These are phyloP conservation scores for Vitis hybrid DNA, from an alignment of 177 flowering plant genomes.

Conservation along the genomic window DNA sequence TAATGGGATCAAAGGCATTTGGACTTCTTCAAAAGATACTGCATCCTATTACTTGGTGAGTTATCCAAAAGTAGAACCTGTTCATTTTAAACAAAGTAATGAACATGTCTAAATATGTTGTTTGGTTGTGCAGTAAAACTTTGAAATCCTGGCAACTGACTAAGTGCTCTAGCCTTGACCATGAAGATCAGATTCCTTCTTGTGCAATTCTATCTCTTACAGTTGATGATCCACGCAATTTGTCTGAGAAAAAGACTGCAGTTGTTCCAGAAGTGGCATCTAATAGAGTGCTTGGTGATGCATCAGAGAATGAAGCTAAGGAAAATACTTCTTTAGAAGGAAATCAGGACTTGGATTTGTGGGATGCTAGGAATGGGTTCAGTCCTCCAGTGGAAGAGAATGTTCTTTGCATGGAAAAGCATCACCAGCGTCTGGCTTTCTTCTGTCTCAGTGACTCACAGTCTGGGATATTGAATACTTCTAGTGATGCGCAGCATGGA, in stretches of 20 bases:
- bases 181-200: conserved; percentile 45
- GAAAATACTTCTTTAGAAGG: too few relatives aligned
- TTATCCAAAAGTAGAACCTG: not conserved
- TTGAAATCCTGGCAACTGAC: conserved; percentile 4
- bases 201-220: conserved; percentile 52
- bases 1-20: conserved; percentile 65
- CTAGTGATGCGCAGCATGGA: conserved; percentile 30
- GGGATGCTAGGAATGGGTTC: conserved; percentile 45
- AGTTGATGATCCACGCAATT: conserved; percentile 72
- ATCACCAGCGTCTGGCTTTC: conserved; percentile 36
- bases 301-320: too few relatives aligned
- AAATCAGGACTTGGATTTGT: conserved; percentile 35
- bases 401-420: conserved; percentile 22
- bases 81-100: not conserved
- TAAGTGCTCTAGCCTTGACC: conserved; percentile 23
- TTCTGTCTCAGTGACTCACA: conserved; percentile 37
- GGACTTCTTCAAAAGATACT: conserved; percentile 65
- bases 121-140: conserved; percentile 29
- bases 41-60: conserved; percentile 56
- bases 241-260: conserved; percentile 14
- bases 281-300: not conserved
- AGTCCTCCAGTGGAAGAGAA: conserved; percentile 68
- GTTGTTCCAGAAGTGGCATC: conserved; percentile 24
- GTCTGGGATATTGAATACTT: conserved; percentile 17
- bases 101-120: conserved; percentile 11